phyloP scores from a whole-genome alignment of 306 rosid genomes.

The Pyrus pyrifolia region DNA sequence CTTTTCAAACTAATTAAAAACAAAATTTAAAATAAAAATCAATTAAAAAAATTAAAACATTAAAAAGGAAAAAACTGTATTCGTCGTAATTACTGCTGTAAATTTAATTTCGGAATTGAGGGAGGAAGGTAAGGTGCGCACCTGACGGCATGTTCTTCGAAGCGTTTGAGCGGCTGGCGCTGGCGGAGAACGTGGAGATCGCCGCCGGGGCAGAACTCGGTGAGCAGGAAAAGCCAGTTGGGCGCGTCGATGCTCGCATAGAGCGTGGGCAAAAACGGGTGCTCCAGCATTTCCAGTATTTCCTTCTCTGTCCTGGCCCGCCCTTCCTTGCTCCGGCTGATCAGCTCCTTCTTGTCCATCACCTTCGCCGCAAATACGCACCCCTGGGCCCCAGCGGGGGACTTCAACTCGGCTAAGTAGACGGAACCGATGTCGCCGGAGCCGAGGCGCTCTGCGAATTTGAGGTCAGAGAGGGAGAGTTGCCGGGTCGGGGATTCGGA shows the following conservation, averaged over 20 bases:
- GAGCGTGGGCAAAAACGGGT: slow-evolving; percentile 74
- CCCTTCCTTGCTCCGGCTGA: slow-evolving; percentile 66
- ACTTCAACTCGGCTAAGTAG: slow-evolving; percentile 49
- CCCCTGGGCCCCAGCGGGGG: neutral
- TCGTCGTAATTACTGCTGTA: neutral
- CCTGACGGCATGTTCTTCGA: slow-evolving; percentile 68
- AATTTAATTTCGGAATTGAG: neutral
- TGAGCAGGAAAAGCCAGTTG: slow-evolving; percentile 60
- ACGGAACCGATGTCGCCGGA: slow-evolving; percentile 83
- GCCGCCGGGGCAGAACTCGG: slow-evolving; percentile 90
- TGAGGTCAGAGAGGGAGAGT: slow-evolving; percentile 59
- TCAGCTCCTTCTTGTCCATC: slow-evolving; percentile 74
- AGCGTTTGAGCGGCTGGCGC: slow-evolving; percentile 66
- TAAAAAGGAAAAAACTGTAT: neutral
- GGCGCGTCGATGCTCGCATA: slow-evolving; percentile 62
- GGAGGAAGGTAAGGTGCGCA: slow-evolving; percentile 28
- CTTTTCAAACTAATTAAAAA: neutral
- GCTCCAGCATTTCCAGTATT: slow-evolving; percentile 59
- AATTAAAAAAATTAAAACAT: neutral
- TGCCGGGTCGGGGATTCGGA: slow-evolving; percentile 47
- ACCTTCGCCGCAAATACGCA: slow-evolving; percentile 68
- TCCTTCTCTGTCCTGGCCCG: slow-evolving; percentile 74
- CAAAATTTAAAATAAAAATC: neutral
- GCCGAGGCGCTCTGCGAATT: slow-evolving; percentile 55
- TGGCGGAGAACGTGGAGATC: slow-evolving; percentile 84